Conservation (phyloP, 2,329 filamentous ascomycete genomes). For the Cercospora beticola region DNA sequence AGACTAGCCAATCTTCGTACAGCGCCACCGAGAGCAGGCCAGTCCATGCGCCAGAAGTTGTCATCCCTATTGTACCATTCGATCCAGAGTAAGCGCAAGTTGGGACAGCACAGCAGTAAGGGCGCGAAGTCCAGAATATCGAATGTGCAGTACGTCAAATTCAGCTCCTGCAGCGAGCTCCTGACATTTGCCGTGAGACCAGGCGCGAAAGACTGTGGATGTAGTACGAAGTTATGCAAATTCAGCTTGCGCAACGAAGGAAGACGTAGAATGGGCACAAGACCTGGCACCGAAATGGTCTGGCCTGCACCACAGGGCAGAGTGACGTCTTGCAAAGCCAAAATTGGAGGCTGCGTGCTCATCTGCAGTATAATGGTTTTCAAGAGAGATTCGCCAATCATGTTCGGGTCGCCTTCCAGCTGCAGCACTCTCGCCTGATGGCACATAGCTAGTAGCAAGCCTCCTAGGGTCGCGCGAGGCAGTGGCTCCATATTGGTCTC, state of each 20-base stretch:
- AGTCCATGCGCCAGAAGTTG: conserved; percentile 8
- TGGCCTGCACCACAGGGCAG: neutral
- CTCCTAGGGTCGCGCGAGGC: neutral
- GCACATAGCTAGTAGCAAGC: neutral
- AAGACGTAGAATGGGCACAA: neutral
- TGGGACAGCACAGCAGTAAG: neutral
- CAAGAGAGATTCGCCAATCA: neutral
- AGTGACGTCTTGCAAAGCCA: neutral
- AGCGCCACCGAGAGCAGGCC: neutral
- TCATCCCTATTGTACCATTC: neutral
- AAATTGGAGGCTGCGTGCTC: neutral
- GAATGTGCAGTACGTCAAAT: neutral
- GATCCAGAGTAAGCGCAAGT: neutral
- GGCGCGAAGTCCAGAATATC: neutral
- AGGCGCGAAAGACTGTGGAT: neutral
- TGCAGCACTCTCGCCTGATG: neutral
- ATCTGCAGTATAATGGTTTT: neutral
- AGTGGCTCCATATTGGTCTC: neutral
- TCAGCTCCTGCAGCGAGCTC: neutral
- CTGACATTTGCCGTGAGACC: neutral
- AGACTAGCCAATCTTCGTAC: neutral
- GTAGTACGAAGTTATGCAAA: neutral
- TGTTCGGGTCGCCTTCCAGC: neutral
- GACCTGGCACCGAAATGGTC: neutral
- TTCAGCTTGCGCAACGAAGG: neutral